Conservation (phyloP, 106 monocot genomes). For the Agapanthus africanus region DNA sequence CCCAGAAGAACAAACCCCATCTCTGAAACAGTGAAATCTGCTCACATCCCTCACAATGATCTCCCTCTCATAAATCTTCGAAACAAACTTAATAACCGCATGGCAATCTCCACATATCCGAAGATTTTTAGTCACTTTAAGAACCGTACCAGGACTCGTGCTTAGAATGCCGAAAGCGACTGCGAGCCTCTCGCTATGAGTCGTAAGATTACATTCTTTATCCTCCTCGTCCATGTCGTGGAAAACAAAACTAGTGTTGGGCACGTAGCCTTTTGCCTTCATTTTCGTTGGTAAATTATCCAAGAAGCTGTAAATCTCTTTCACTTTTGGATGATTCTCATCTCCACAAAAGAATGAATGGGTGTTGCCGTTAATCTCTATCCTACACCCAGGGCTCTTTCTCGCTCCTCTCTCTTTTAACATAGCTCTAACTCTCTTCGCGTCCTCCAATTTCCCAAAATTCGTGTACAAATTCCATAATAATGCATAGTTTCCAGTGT, state of each 20-base stretch:
- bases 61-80: slow-evolving; percentile 15
- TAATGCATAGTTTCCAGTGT: slow-evolving; percentile 47
- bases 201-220: slow-evolving; percentile 21
- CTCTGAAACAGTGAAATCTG: slow-evolving; percentile 24
- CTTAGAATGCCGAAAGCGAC: slow-evolving; percentile 23
- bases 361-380: slow-evolving; percentile 35
- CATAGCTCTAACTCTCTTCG: slow-evolving; percentile 25
- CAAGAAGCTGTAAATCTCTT: slow-evolving; percentile 37
- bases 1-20: slow-evolving; percentile 30
- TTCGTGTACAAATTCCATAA: slow-evolving; percentile 63
- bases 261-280: slow-evolving; percentile 32
- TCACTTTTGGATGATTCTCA: slow-evolving; percentile 29
- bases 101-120: slow-evolving; percentile 23
- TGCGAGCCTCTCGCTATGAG: slow-evolving; percentile 30
- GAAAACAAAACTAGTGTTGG: slow-evolving; percentile 14
- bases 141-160: slow-evolving; percentile 1
- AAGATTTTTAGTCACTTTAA: slow-evolving; percentile 25
- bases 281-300: slow-evolving; percentile 23
- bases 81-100: slow-evolving; percentile 13
- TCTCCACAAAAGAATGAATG: slow-evolving; percentile 45
- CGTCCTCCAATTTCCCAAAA: slow-evolving; percentile 38
- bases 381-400: slow-evolving; percentile 61
- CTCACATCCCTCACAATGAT: slow-evolving; percentile 31
- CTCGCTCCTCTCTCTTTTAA: slow-evolving; percentile 24
- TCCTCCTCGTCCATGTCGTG: slow-evolving; percentile 25